These are phyloP conservation scores for Chloropicon primus DNA, from an alignment of 139 green algal genomes.

Conservation along the genomic window DNA sequence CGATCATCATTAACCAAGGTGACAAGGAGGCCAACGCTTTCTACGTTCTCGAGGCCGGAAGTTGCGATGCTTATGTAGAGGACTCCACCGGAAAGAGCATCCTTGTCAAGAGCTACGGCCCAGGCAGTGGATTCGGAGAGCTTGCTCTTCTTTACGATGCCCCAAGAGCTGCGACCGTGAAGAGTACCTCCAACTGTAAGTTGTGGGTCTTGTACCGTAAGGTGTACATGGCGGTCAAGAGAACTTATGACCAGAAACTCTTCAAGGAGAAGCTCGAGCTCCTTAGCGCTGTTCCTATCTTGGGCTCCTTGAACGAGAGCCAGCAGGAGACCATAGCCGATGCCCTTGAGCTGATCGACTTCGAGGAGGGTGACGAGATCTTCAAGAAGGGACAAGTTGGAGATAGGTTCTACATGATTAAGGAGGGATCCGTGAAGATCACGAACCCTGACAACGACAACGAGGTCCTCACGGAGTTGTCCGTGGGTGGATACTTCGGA, in stretches of 20 bases:
- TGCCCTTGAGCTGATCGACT: conserved; percentile 46
- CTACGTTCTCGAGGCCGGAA: conserved; percentile 45
- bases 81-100: conserved; percentile 6
- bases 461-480: conserved; percentile 28
- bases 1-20: background rate
- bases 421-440: conserved; percentile 50
- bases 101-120: conserved; percentile 1
- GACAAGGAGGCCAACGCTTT: conserved; percentile 27
- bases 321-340: conserved; percentile 59
- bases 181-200: conserved; percentile 22
- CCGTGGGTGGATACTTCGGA: conserved; percentile 72
- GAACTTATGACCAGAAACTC: conserved; percentile 38
- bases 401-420: conserved; percentile 47
- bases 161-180: conserved; percentile 74
- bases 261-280: conserved; percentile 40
- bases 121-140: conserved; percentile 73
- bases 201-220: conserved; percentile 53
- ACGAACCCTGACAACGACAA: conserved; percentile 29
- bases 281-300: conserved; percentile 31
- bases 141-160: conserved; percentile 80
- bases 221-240: conserved; percentile 66
- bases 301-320: conserved; percentile 22
- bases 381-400: conserved; percentile 35
- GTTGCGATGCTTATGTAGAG: conserved; percentile 21
- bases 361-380: conserved; percentile 25